Percentiles rank a stretch among this genome's conserved stretches.
Evolutionary conservation across 352 stramenopile species (phyloP).

Genomic region (Globisporangium rhizosaccharum): DNA sequence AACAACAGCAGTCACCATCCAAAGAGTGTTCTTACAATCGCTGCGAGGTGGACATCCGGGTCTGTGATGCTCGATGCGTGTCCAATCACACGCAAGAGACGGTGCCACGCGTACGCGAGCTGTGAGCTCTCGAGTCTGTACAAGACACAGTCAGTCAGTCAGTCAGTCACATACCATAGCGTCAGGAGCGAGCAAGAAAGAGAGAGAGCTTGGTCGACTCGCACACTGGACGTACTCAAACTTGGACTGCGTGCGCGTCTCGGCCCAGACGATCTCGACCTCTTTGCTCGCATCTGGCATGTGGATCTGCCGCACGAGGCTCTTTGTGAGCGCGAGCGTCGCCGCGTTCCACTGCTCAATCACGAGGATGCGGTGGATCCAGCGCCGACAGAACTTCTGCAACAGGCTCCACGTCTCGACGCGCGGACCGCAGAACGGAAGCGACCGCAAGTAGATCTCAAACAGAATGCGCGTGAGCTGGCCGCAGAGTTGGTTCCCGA

Average conservation of each 20-base stretch:
- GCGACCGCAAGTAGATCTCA: conserved; percentile 70
- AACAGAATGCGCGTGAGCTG: conserved; percentile 74
- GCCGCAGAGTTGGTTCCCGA: conserved; percentile 72
- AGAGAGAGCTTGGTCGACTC: not conserved
- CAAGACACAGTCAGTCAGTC: not conserved
- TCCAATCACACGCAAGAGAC: conserved; percentile 73
- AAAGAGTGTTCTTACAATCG: conserved; percentile 33
- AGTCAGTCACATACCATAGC: not conserved
- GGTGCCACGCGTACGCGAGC: conserved; percentile 82
- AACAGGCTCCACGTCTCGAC: conserved; percentile 75
- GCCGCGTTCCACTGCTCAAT: conserved; percentile 85
- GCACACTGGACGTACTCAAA: conserved; percentile 35
- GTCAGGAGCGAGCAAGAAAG: not conserved
- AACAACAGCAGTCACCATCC: not conserved
- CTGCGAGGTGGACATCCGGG: conserved; percentile 77
- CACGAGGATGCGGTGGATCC: conserved; percentile 81
- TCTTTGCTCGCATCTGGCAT: conserved; percentile 43
- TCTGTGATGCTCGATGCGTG: conserved; percentile 79
- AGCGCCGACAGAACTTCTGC: conserved; percentile 83
- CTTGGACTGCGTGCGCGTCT: conserved; percentile 58
- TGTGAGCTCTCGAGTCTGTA: conserved; percentile 54
- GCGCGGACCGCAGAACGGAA: conserved; percentile 59
- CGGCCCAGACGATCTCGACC: conserved; percentile 68
- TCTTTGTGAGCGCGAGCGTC: conserved; percentile 67
- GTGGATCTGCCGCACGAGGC: conserved; percentile 68